Percentiles rank a stretch among this genome's conserved stretches.
Conservation (phyloP, 345 rosid species). For the Eucalyptus albens region DNA sequence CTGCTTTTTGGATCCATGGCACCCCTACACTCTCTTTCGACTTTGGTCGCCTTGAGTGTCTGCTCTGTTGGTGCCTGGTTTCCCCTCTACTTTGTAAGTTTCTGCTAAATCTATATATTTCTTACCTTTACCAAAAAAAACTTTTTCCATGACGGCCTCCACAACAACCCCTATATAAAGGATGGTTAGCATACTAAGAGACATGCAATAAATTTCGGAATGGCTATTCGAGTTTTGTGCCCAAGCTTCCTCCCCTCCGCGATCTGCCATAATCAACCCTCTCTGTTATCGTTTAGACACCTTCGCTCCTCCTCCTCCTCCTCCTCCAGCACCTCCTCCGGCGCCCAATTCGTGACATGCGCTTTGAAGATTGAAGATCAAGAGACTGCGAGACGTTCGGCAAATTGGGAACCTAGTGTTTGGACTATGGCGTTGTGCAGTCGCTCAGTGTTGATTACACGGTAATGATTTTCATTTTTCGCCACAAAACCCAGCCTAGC, state of each 20-base stretch:
- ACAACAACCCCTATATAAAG: background rate
- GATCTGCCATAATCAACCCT: background rate
- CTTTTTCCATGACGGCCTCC: background rate
- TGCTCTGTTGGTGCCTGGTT: too few species aligned
- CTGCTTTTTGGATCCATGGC: too few species aligned
- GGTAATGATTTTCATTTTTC: background rate
- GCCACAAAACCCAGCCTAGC: background rate
- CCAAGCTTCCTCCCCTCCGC: background rate
- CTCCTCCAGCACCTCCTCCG: background rate
- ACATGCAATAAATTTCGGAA: background rate
- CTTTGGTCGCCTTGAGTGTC: too few species aligned
- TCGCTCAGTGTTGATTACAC: background rate
- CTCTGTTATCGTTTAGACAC: background rate
- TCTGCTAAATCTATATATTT: too few species aligned
- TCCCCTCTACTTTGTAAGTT: too few species aligned
- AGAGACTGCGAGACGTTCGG: background rate
- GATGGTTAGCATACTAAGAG: background rate
- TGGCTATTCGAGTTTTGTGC: background rate
- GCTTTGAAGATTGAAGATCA: background rate
- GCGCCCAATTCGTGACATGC: background rate
- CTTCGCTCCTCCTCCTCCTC: background rate
- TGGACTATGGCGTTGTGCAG: background rate
- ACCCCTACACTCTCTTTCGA: too few species aligned
- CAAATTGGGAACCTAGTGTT: background rate
- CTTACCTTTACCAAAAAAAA: too few species aligned